These are phyloP conservation scores for Xylaria intraflava DNA, from an alignment of 495 filamentous ascomycete genomes.

Conservation along the genomic window DNA sequence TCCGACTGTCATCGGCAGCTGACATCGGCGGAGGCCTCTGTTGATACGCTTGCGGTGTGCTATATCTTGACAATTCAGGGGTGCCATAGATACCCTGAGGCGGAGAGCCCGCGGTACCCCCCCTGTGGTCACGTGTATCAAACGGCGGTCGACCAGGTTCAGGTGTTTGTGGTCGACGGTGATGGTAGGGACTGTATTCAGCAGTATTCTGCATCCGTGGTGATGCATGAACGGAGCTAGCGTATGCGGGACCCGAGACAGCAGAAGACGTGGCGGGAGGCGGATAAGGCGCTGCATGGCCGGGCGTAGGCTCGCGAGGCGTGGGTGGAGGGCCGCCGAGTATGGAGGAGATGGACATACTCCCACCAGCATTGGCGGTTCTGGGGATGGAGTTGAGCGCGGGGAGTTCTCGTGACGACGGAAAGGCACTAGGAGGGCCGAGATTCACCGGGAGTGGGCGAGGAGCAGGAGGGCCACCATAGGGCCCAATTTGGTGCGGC, in stretches of 20 bases:
- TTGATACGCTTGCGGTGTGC: slow-evolving; percentile 46
- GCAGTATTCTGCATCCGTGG: slow-evolving; percentile 41
- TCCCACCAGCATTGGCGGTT: slow-evolving; percentile 49
- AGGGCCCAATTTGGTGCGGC: slow-evolving; percentile 39
- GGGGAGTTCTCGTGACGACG: slow-evolving; percentile 49
- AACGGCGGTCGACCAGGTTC: slow-evolving; percentile 50
- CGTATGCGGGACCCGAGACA: slow-evolving; percentile 39
- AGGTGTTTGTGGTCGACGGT: slow-evolving; percentile 66
- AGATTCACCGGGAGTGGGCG: slow-evolving; percentile 47
- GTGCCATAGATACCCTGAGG: slow-evolving; percentile 39
- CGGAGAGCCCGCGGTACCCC: slow-evolving; percentile 41
- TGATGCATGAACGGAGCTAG: slow-evolving; percentile 44
- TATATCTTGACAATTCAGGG: slow-evolving; percentile 49
- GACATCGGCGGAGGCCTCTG: slow-evolving; percentile 34
- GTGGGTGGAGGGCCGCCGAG: slow-evolving; percentile 58
- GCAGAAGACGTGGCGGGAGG: slow-evolving; percentile 47
- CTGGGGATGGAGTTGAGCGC: slow-evolving; percentile 43
- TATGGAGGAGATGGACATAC: slow-evolving; percentile 97
- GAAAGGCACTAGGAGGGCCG: slow-evolving; percentile 45
- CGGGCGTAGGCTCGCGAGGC: slow-evolving; percentile 43
- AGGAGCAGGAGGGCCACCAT: slow-evolving; percentile 38
- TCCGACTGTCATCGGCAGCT: slow-evolving; percentile 29
- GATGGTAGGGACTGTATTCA: slow-evolving; percentile 51
- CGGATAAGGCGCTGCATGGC: slow-evolving; percentile 47
- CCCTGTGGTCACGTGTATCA: slow-evolving; percentile 42